A percentile compares a stretch with the other conserved stretches of the same genome.
phyloP scores from a whole-genome alignment of 208 protist species.

The Angomonas deanei region DNA sequence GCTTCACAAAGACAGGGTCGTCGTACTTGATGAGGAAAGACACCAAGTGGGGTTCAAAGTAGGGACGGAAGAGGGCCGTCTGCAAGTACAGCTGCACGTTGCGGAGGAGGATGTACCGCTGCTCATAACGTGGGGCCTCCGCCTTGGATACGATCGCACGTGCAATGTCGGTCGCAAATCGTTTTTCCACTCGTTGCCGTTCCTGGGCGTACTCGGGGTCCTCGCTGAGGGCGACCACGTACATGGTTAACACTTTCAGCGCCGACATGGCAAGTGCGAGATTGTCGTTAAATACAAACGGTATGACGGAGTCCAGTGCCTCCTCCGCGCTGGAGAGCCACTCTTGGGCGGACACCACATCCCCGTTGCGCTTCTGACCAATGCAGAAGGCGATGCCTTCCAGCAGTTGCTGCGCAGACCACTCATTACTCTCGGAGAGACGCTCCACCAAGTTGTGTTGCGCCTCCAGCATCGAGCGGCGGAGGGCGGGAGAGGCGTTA shows the following conservation, averaged over 20 bases:
- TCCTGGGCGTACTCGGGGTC: constrained; percentile 11
- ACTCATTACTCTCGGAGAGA: constrained; percentile 93
- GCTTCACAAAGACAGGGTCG: constrained; percentile 98
- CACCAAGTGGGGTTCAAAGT: constrained; percentile 62
- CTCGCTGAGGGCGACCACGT: constrained; percentile 8
- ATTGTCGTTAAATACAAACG: constrained; percentile 95
- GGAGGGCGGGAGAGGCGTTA: constrained; percentile 24
- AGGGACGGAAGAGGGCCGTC: constrained; percentile 55
- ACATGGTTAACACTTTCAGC: constrained; percentile 82
- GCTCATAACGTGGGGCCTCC: constrained; percentile 85
- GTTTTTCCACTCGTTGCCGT: constrained; percentile 23
- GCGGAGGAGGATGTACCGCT: constrained; percentile 97
- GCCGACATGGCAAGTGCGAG: constrained; percentile 93
- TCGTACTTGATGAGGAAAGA: constrained; percentile 99
- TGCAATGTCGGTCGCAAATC: constrained; percentile 76
- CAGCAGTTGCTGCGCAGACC: constrained; percentile 97
- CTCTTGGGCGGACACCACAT: background rate
- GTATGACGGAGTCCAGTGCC: constrained; percentile 91
- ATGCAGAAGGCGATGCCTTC: constrained; percentile 85
- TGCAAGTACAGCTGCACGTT: constrained; percentile 97
- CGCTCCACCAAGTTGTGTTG: constrained; percentile 87
- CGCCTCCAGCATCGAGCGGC: constrained; percentile 41
- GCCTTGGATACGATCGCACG: constrained; percentile 75
- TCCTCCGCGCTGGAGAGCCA: constrained; percentile 31
- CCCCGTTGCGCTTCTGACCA: background rate